Evolutionary conservation across 1,284 basidiomycete species (phyloP).

Genomic region (Sanghuangporus weigelae): DNA sequence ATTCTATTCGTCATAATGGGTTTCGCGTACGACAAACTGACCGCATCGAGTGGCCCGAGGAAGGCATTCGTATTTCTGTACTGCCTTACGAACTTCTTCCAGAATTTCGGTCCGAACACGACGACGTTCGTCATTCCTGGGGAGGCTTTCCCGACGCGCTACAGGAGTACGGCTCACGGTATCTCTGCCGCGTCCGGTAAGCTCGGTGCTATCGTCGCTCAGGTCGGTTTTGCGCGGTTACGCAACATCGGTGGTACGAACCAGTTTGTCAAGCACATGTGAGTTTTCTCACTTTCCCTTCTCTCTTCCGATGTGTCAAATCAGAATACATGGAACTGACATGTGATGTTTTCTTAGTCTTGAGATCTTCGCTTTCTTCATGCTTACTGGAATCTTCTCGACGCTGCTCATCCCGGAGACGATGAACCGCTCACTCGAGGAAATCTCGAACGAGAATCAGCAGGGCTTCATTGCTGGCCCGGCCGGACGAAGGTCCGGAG

Average conservation of each 20-base stretch:
- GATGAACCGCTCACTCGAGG: slow-evolving; percentile 51
- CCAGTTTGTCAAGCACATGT: slow-evolving; percentile 35
- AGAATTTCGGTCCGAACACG: slow-evolving; percentile 65
- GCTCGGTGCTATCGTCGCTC: slow-evolving; percentile 63
- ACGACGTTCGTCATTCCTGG: slow-evolving; percentile 71
- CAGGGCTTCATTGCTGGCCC: slow-evolving; percentile 35
- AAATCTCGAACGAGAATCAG: slow-evolving; percentile 49
- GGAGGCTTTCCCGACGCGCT: slow-evolving; percentile 72
- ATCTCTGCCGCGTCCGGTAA: slow-evolving; percentile 67
- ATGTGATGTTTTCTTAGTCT: slow-evolving; percentile 20
- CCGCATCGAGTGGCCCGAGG: slow-evolving; percentile 30
- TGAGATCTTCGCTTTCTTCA: slow-evolving; percentile 53
- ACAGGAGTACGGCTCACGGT: slow-evolving; percentile 67
- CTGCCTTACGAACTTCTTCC: slow-evolving; percentile 53
- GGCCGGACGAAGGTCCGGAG: background rate
- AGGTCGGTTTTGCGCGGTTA: slow-evolving; percentile 50
- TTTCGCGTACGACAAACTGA: slow-evolving; percentile 53
- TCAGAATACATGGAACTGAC: slow-evolving; percentile 20
- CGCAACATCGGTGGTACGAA: slow-evolving; percentile 45
- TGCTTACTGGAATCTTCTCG: slow-evolving; percentile 55
- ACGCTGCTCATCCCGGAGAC: slow-evolving; percentile 63
- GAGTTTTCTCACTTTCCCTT: background rate
- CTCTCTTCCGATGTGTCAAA: background rate
- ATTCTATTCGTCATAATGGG: slow-evolving; percentile 47
- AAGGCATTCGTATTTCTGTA: slow-evolving; percentile 59